Evolutionary conservation across 2,329 filamentous ascomycete species (phyloP).

Genomic region (Diaporthe sp.): DNA sequence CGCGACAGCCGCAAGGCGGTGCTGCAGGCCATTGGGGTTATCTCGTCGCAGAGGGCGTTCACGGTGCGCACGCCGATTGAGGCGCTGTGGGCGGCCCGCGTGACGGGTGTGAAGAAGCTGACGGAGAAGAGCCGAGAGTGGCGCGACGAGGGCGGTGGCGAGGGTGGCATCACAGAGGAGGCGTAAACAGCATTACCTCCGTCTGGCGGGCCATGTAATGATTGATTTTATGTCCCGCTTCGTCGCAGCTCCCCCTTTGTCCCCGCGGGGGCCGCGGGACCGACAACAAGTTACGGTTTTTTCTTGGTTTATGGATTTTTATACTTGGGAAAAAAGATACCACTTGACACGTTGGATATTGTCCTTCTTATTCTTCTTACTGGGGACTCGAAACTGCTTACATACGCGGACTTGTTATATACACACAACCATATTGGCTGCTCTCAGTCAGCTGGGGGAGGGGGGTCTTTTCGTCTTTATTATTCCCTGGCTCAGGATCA

Average conservation of each 20-base stretch:
- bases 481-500: constrained; percentile 1
- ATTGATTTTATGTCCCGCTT: constrained; percentile 32
- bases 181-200: constrained; percentile 55
- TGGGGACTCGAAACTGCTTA: constrained; percentile 8
- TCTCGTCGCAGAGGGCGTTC: constrained; percentile 92
- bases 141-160: constrained; percentile 87
- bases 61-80: constrained; percentile 94
- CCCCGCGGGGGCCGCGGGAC: not conserved
- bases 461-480: not conserved
- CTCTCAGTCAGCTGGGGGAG: not conserved
- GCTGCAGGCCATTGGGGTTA: constrained; percentile 95
- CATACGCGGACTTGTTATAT: constrained; percentile 28
- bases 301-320: constrained; percentile 31
- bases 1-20: constrained; percentile 96
- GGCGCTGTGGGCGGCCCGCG: constrained; percentile 87
- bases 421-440: constrained; percentile 17
- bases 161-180: constrained; percentile 74
- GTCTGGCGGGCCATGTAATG: not conserved
- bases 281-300: constrained; percentile 22
- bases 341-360: constrained; percentile 35
- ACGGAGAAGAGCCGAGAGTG: constrained; percentile 90
- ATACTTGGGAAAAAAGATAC: constrained; percentile 38
- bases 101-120: constrained; percentile 84
- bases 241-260: not conserved
- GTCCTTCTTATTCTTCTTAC: constrained; percentile 30